Conservation (phyloP, 2,329 filamentous ascomycete species). For the Cercospora sp. region DNA sequence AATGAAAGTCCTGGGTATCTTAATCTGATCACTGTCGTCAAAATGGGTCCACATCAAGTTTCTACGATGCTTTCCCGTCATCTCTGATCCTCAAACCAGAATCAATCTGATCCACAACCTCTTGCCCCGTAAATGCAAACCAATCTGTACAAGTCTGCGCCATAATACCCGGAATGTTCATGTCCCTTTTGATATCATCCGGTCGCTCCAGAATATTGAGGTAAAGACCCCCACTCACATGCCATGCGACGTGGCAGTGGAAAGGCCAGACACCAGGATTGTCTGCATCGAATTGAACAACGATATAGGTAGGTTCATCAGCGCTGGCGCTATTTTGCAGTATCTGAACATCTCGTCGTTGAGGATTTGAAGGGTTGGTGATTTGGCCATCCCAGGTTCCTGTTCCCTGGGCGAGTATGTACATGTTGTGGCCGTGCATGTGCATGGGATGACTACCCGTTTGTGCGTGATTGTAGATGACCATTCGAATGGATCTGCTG, state of each 20-base stretch:
- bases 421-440: constrained; percentile 53
- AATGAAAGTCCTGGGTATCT: background rate
- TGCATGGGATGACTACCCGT: constrained; percentile 54
- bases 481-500: constrained; percentile 43
- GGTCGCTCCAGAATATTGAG: constrained; percentile 37
- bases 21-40: background rate
- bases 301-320: constrained; percentile 38
- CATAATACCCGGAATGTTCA: constrained; percentile 35
- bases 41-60: background rate
- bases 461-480: constrained; percentile 42
- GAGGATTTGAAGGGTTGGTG: constrained; percentile 50
- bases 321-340: constrained; percentile 41
- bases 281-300: constrained; percentile 50
- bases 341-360: constrained; percentile 54
- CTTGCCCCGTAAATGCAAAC: constrained; percentile 35
- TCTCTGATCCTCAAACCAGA: constrained; percentile 29
- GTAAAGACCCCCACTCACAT: constrained; percentile 37
- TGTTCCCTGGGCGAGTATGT: constrained; percentile 44
- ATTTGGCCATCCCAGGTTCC: constrained; percentile 44
- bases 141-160: constrained; percentile 40
- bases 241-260: constrained; percentile 42
- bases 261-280: constrained; percentile 50
- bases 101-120: constrained; percentile 40
- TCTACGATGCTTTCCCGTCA: background rate
- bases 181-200: constrained; percentile 29